These are phyloP conservation scores for Histomonas meleagridis DNA, from an alignment of 208 protist species.

Conservation along the genomic window DNA sequence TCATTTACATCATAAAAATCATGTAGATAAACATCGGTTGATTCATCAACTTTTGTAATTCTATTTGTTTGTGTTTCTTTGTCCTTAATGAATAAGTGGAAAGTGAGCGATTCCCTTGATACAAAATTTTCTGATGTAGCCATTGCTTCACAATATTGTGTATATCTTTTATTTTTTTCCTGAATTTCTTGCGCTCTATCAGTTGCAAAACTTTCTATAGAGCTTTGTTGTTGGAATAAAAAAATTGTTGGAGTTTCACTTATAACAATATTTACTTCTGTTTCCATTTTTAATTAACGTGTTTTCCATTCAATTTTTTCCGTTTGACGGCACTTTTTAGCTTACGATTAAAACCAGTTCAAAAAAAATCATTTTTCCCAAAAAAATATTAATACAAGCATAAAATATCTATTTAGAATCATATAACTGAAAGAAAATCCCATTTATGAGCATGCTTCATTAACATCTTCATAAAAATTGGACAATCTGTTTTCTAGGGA, in stretches of 20 bases:
- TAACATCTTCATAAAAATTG: too few species aligned
- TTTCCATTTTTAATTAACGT: too few species aligned
- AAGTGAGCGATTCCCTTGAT: neutral
- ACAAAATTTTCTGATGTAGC: neutral
- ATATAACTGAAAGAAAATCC: too few species aligned
- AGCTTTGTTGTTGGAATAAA: neutral
- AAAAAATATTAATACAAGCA: too few species aligned
- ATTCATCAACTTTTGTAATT: neutral
- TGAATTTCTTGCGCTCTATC: neutral
- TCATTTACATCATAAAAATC: neutral
- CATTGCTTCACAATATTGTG: neutral
- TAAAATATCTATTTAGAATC: too few species aligned
- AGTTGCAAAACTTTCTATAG: neutral
- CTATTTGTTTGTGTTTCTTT: slow-evolving; percentile 29
- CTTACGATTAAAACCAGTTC: too few species aligned
- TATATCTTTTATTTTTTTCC: neutral
- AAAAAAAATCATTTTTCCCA: too few species aligned
- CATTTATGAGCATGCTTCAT: too few species aligned
- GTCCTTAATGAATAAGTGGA: slow-evolving; percentile 10
- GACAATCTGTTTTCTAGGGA: neutral
- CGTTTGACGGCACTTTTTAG: too few species aligned
- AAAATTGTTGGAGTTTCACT: slow-evolving; percentile 19
- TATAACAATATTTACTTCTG: neutral
- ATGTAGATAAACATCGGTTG: neutral
- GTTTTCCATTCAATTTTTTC: too few species aligned